These are phyloP conservation scores for Volvox reticuliferus DNA, from an alignment of 139 green algal genomes.

Conservation along the genomic window DNA sequence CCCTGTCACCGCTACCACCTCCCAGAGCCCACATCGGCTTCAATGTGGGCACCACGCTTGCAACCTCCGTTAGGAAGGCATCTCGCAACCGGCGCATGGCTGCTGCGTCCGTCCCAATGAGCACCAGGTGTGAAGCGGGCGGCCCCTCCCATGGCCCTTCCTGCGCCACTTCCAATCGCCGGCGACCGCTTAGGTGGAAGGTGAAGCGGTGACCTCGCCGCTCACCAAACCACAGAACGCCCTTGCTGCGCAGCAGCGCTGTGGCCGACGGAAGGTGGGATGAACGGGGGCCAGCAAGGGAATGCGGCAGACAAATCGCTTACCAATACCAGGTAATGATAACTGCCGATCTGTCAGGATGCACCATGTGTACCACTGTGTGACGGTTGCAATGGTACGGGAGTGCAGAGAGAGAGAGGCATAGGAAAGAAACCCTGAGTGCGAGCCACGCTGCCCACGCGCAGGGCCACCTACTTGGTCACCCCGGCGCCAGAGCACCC, in stretches of 20 bases:
- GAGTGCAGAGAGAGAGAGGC: too few species aligned
- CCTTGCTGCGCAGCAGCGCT: conserved; percentile 64
- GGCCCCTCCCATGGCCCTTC: conserved; percentile 51
- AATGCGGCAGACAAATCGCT: not conserved
- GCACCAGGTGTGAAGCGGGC: conserved; percentile 46
- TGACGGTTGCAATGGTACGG: too few species aligned
- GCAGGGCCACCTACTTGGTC: too few species aligned
- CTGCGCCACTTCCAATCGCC: conserved; percentile 39
- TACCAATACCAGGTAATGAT: too few species aligned
- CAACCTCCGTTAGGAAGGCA: not conserved
- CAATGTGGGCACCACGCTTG: too few species aligned
- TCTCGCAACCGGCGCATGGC: conserved; percentile 20
- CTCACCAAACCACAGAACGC: conserved; percentile 59
- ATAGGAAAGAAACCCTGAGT: too few species aligned
- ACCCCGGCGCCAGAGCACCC: too few species aligned
- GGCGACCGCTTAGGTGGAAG: conserved; percentile 63
- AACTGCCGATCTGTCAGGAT: too few species aligned
- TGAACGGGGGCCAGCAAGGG: not conserved
- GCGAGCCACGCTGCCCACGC: too few species aligned
- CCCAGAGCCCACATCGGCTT: too few species aligned
- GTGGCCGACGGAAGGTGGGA: not conserved
- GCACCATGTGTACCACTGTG: too few species aligned
- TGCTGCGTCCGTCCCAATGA: conserved; percentile 53
- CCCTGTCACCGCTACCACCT: not conserved
- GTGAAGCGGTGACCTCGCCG: conserved; percentile 34